Percentiles rank a stretch among this genome's conserved stretches.
Conservation (phyloP, 2,329 filamentous ascomycete genomes). For the Alternaria sp. region DNA sequence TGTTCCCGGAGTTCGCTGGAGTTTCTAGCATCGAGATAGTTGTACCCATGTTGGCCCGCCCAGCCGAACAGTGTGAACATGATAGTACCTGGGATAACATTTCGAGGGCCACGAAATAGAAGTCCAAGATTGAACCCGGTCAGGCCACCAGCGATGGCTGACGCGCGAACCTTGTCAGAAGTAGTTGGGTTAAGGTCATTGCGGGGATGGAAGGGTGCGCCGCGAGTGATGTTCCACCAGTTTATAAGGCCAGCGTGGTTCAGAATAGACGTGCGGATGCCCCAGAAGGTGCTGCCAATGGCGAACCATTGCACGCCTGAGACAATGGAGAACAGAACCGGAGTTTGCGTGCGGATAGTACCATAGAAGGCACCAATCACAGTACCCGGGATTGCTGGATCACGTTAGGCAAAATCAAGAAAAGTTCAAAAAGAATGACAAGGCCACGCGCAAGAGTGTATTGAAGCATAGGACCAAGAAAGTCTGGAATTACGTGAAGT, state of each 20-base stretch:
- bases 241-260: constrained; percentile 42
- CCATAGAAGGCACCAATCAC: constrained; percentile 57
- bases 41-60: constrained; percentile 65
- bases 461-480: not conserved
- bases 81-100: constrained; percentile 63
- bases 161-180: constrained; percentile 70
- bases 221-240: constrained; percentile 44
- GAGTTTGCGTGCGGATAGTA: constrained; percentile 69
- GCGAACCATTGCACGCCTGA: constrained; percentile 83
- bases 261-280: constrained; percentile 60
- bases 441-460: not conserved
- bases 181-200: constrained; percentile 60
- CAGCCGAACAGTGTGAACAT: constrained; percentile 67
- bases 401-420: constrained; percentile 21
- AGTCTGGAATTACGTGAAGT: constrained; percentile 2
- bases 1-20: constrained; percentile 49
- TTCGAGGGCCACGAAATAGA: constrained; percentile 57
- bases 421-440: not conserved
- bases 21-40: constrained; percentile 60
- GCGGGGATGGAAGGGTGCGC: constrained; percentile 30
- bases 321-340: constrained; percentile 72
- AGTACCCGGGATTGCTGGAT: constrained; percentile 71
- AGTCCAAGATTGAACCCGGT: constrained; percentile 65
- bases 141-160: constrained; percentile 73
- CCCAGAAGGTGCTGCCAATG: constrained; percentile 79